A percentile compares a stretch with the other conserved stretches of the same genome.
Conservation (phyloP, 148 eudicot genomes). For the Arctostaphylos glauca region DNA sequence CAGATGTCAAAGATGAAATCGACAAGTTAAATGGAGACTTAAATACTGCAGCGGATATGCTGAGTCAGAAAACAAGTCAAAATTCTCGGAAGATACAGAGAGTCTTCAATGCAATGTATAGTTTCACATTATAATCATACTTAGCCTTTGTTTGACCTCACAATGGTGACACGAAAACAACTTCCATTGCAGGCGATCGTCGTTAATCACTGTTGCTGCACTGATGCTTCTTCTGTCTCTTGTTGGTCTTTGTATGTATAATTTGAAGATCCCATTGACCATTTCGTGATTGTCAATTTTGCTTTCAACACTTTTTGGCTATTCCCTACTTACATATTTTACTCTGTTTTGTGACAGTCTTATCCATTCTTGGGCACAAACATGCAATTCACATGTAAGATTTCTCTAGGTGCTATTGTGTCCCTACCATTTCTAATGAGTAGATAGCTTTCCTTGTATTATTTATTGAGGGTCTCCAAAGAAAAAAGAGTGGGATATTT, state of each 20-base stretch:
- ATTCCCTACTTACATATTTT: not conserved
- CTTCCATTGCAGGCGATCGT: conserved; percentile 53
- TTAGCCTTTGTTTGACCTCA: not conserved
- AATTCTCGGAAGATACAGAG: conserved; percentile 61
- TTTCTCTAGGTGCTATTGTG: not conserved
- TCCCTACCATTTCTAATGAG: not conserved
- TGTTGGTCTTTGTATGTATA: conserved; percentile 73
- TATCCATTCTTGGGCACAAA: conserved; percentile 62
- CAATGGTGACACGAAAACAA: conserved; percentile 14
- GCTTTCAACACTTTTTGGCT: not conserved
- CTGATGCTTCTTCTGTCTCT: conserved; percentile 74
- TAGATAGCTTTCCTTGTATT: too few relatives aligned
- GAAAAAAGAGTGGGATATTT: not conserved
- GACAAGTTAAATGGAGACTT: conserved; percentile 42
- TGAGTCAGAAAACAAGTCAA: conserved; percentile 61
- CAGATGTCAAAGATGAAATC: conserved; percentile 40
- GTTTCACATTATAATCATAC: not conserved
- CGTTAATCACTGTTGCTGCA: conserved; percentile 61
- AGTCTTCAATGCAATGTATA: conserved; percentile 79
- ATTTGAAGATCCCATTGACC: not conserved
- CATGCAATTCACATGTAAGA: conserved; percentile 79
- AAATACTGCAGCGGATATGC: conserved; percentile 52
- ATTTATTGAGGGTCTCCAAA: not conserved
- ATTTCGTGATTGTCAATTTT: not conserved
- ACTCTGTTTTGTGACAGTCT: conserved; percentile 42